A percentile compares a stretch with the other conserved stretches of the same genome.
phyloP scores from a whole-genome alignment of 2,329 filamentous ascomycete species.

The Arachnomyces sp. region DNA sequence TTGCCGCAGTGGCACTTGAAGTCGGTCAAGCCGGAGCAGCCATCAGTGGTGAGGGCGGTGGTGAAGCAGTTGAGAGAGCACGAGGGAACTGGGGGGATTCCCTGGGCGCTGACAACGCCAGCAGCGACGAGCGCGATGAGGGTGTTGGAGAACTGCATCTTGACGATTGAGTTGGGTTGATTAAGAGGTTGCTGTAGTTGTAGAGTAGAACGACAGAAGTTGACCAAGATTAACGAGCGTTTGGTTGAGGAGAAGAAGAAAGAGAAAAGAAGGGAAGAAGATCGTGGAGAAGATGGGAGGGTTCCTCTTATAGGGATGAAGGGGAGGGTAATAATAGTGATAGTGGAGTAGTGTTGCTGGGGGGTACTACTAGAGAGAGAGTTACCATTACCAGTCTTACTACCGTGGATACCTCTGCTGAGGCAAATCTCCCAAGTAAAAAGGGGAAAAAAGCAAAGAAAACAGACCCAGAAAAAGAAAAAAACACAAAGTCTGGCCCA shows the following conservation, averaged over 20 bases:
- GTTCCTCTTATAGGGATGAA: too few species aligned
- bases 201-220: slow-evolving; percentile 2
- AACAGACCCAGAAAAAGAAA: too few species aligned
- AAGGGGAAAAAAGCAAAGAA: too few species aligned
- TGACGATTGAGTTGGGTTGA: slow-evolving; percentile 13
- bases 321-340: too few species aligned
- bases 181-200: slow-evolving; percentile 6
- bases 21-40: slow-evolving; percentile 39
- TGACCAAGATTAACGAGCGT: slow-evolving; percentile 4
- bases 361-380: too few species aligned
- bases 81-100: too few species aligned
- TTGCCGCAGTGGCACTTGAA: slow-evolving; percentile 44
- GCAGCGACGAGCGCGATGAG: slow-evolving; percentile 34
- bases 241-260: slow-evolving; percentile 2
- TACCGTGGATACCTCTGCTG: too few species aligned
- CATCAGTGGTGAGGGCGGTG: slow-evolving; percentile 32
- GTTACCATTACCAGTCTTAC: too few species aligned
- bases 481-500: too few species aligned
- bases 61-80: slow-evolving; percentile 42
- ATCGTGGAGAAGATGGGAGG: too few species aligned
- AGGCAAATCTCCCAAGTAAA: too few species aligned
- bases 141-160: slow-evolving; percentile 27
- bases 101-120: slow-evolving; percentile 39
- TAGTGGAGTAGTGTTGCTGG: too few species aligned
- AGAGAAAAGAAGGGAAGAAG: slow-evolving; percentile 2